These are phyloP conservation scores for Trichoderma guizhouense DNA, from an alignment of 2,329 filamentous ascomycete species.

Conservation along the genomic window DNA sequence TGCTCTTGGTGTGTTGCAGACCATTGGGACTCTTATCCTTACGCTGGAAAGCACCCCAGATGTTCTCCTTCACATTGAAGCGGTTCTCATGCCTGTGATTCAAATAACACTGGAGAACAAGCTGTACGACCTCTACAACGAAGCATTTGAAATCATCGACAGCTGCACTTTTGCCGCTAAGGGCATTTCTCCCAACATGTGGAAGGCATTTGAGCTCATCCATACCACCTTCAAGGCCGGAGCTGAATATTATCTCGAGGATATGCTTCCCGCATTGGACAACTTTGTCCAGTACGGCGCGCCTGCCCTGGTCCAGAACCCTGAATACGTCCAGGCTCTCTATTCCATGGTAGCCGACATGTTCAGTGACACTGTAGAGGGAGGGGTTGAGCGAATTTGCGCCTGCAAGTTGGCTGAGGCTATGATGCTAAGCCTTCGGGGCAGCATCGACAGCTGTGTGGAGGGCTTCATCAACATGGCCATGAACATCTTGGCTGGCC, in stretches of 20 bases:
- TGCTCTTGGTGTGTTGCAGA: slow-evolving; percentile 91
- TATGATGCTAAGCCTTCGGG: slow-evolving; percentile 91
- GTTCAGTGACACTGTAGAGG: slow-evolving; percentile 88
- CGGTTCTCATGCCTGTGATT: slow-evolving; percentile 95
- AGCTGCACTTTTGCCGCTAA: slow-evolving; percentile 98
- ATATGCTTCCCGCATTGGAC: slow-evolving; percentile 96
- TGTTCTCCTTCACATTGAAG: slow-evolving; percentile 89
- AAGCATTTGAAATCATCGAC: slow-evolving; percentile 98
- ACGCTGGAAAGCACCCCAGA: slow-evolving; percentile 97
- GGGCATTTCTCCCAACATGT: slow-evolving; percentile 93
- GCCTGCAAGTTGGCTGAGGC: slow-evolving; percentile 97
- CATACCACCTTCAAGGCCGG: slow-evolving; percentile 96
- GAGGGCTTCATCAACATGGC: slow-evolving; percentile 85
- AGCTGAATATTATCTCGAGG: slow-evolving; percentile 94
- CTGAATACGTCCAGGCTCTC: slow-evolving; percentile 80
- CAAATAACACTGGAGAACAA: slow-evolving; percentile 96
- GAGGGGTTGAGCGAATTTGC: slow-evolving; percentile 91
- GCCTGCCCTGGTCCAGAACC: slow-evolving; percentile 74
- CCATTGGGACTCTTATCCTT: slow-evolving; percentile 93
- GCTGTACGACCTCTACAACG: slow-evolving; percentile 87
- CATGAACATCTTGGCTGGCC: slow-evolving; percentile 73
- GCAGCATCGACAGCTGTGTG: slow-evolving; percentile 82
- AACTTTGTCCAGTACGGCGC: slow-evolving; percentile 96
- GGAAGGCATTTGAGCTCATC: slow-evolving; percentile 95
- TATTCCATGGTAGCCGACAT: slow-evolving; percentile 94